A percentile compares a stretch with the other conserved stretches of the same genome.
Conservation (phyloP, 805 yeast species). For the Candida qinlingensis region DNA sequence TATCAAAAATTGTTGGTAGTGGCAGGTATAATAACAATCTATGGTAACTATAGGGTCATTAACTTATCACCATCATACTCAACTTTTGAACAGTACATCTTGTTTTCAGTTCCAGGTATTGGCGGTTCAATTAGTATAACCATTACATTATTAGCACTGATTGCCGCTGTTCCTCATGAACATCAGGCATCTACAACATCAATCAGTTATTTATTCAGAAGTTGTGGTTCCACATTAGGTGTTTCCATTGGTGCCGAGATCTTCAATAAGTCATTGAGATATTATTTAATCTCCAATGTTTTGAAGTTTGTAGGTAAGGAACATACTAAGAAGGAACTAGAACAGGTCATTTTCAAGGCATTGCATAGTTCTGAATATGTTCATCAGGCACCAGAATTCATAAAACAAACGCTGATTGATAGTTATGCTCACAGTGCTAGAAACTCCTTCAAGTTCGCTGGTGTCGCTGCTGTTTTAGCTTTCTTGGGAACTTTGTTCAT, state of each 20-base stretch:
- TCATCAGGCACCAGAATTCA: constrained; percentile 47
- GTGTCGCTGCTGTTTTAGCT: constrained; percentile 33
- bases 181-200: constrained; percentile 66
- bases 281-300: constrained; percentile 27
- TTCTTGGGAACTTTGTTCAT: constrained; percentile 40
- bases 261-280: constrained; percentile 42
- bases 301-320: constrained; percentile 28
- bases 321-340: constrained; percentile 34
- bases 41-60: constrained; percentile 40
- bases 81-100: constrained; percentile 36
- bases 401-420: constrained; percentile 39
- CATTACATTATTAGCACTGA: constrained; percentile 59
- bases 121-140: constrained; percentile 59
- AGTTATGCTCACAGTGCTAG: constrained; percentile 51
- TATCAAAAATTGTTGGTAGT: constrained; percentile 43
- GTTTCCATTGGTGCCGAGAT: constrained; percentile 60
- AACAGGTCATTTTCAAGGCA: constrained; percentile 44
- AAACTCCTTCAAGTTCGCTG: constrained; percentile 45
- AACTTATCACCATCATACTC: constrained; percentile 29
- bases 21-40: constrained; percentile 36
- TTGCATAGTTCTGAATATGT: constrained; percentile 52
- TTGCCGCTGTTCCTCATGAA: constrained; percentile 65
- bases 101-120: constrained; percentile 45
- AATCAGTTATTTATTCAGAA: constrained; percentile 59
- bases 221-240: constrained; percentile 63